Conservation (phyloP, 352 stramenopile species). For the Pythium inflatum region DNA sequence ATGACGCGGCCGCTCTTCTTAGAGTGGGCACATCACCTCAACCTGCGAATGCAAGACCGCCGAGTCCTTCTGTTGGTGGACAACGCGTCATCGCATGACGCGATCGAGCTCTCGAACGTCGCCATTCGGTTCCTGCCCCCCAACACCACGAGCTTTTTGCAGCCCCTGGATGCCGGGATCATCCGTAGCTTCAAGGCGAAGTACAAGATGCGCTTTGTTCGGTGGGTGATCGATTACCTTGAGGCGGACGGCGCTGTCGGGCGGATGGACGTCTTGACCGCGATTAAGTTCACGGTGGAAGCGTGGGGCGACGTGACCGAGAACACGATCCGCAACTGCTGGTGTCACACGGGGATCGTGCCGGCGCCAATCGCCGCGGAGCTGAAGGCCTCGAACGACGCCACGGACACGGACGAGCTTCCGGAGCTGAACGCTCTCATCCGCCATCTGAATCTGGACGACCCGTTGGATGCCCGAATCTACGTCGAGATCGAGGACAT, state of each 20-base stretch:
- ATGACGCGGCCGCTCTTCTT: constrained; percentile 5
- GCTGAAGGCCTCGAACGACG: constrained; percentile 10
- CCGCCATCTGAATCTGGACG: constrained; percentile 8
- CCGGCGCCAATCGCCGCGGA: background rate
- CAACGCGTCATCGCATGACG: constrained; percentile 19
- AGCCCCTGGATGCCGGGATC: constrained; percentile 7
- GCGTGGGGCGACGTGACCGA: constrained; percentile 1
- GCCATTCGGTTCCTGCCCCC: constrained; percentile 11
- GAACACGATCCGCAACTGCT: constrained; percentile 15
- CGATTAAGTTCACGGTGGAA: constrained; percentile 8
- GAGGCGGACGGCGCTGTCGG: background rate
- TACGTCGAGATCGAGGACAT: constrained; percentile 8
- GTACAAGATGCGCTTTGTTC: constrained; percentile 12
- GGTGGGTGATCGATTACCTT: constrained; percentile 7
- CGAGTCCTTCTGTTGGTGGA: constrained; percentile 22
- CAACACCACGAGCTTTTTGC: constrained; percentile 1
- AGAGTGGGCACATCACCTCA: background rate
- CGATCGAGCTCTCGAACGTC: constrained; percentile 26
- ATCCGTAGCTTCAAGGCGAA: constrained; percentile 13
- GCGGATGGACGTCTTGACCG: constrained; percentile 7
- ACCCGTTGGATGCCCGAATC: background rate
- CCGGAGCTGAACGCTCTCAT: constrained; percentile 6
- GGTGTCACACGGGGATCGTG: constrained; percentile 12
- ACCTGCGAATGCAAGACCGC: constrained; percentile 24
- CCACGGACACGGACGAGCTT: background rate